Percentiles rank a stretch among this genome's conserved stretches.
These are phyloP conservation scores for Candida tropicalis DNA, from an alignment of 1,139 yeast species.

Conservation along the genomic window DNA sequence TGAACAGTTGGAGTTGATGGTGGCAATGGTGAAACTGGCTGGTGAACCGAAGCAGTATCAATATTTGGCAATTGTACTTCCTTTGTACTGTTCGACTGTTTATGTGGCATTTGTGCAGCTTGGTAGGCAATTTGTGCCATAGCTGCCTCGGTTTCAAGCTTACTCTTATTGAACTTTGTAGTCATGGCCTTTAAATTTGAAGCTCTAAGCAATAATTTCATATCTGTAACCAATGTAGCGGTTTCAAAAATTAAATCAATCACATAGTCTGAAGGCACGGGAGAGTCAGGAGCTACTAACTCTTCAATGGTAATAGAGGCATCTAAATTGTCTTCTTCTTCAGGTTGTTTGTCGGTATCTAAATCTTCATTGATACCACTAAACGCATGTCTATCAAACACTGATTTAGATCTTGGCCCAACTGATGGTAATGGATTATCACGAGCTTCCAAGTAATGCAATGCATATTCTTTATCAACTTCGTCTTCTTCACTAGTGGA, in stretches of 20 bases:
- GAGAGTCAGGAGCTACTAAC: constrained; percentile 53
- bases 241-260: constrained; percentile 63
- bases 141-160: constrained; percentile 27
- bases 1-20: background rate
- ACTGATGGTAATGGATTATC: constrained; percentile 20
- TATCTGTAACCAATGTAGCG: constrained; percentile 61
- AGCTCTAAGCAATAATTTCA: constrained; percentile 64
- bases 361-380: constrained; percentile 9
- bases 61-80: background rate
- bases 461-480: constrained; percentile 24
- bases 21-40: background rate
- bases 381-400: constrained; percentile 33
- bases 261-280: constrained; percentile 54
- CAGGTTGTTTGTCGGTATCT: constrained; percentile 16
- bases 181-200: constrained; percentile 63
- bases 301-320: constrained; percentile 48
- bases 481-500: constrained; percentile 26
- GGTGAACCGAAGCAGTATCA: background rate
- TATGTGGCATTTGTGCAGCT: constrained; percentile 17
- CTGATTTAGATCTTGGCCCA: constrained; percentile 41
- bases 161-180: constrained; percentile 39
- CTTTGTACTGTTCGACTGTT: constrained; percentile 8
- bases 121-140: constrained; percentile 24
- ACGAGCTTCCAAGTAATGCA: constrained; percentile 32
- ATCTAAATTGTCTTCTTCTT: constrained; percentile 17